A percentile compares a stretch with the other conserved stretches of the same genome.
phyloP scores from a whole-genome alignment of 148 eudicot species.

The Arbutus unedo region DNA sequence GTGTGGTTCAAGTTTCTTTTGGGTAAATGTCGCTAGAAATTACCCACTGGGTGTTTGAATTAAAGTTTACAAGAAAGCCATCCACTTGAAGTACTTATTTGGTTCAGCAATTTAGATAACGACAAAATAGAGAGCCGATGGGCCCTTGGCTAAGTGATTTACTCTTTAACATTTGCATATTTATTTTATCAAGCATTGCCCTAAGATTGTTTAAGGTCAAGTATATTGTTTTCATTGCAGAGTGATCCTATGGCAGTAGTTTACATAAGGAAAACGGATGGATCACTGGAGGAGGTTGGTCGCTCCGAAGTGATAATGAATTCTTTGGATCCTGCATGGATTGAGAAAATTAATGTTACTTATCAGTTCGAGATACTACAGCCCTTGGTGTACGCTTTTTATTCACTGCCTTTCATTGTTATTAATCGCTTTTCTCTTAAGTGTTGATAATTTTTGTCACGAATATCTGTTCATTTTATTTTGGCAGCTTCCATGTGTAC shows the following conservation, averaged over 20 bases:
- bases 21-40: too few species aligned
- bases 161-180: background rate
- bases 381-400: conserved; percentile 56
- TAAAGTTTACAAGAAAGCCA: background rate
- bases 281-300: conserved; percentile 75
- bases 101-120: background rate
- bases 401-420: background rate
- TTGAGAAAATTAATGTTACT: conserved; percentile 55
- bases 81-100: background rate
- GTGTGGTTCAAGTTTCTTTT: background rate
- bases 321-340: conserved; percentile 76
- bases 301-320: conserved; percentile 94
- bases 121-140: background rate
- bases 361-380: conserved; percentile 93
- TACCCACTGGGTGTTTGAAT: background rate
- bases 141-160: background rate
- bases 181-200: background rate
- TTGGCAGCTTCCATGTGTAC: conserved; percentile 66
- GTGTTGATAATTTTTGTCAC: background rate
- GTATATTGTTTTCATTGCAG: conserved; percentile 34
- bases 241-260: conserved; percentile 96
- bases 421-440: background rate
- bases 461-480: background rate
- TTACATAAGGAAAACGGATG: conserved; percentile 60
- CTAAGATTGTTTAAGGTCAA: background rate